phyloP scores from a whole-genome alignment of 768 basidiomycete species.

The Psilocybe subaeruginosa region DNA sequence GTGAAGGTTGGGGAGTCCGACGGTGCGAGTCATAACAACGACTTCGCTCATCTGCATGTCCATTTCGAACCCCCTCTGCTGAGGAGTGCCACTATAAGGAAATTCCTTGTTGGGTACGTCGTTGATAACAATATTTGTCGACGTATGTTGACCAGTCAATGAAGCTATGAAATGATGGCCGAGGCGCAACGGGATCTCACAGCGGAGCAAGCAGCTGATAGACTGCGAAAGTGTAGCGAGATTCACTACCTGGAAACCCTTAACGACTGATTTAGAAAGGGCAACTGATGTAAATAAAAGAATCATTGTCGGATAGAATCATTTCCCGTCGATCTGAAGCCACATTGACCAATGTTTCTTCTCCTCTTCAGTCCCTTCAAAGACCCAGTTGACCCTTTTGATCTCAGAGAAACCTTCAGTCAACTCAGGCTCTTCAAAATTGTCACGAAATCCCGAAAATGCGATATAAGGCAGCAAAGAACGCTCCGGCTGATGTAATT shows the following conservation, averaged over 20 bases:
- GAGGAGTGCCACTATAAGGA: slow-evolving; percentile 79
- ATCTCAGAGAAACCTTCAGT: slow-evolving; percentile 82
- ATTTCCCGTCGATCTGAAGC: slow-evolving; percentile 80
- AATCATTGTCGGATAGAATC: slow-evolving; percentile 9
- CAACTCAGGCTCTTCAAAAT: slow-evolving; percentile 66
- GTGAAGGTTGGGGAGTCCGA: slow-evolving; percentile 36
- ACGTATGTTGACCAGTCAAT: background rate
- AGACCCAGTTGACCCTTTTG: slow-evolving; percentile 77
- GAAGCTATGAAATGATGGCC: slow-evolving; percentile 83
- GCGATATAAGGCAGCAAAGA: slow-evolving; percentile 61
- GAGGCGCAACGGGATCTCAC: slow-evolving; percentile 91
- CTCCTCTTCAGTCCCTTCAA: slow-evolving; percentile 77
- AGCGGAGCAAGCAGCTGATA: slow-evolving; percentile 81
- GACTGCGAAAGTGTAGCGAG: slow-evolving; percentile 55
- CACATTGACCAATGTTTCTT: slow-evolving; percentile 79
- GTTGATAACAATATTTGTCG: slow-evolving; percentile 7
- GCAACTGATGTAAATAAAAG: background rate
- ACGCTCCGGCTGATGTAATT: slow-evolving; percentile 43
- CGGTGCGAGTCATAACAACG: slow-evolving; percentile 32
- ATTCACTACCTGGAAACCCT: slow-evolving; percentile 56
- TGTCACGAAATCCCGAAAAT: slow-evolving; percentile 57
- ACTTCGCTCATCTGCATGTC: slow-evolving; percentile 80
- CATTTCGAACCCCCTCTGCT: slow-evolving; percentile 88
- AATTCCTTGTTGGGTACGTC: slow-evolving; percentile 87
- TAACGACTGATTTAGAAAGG: slow-evolving; percentile 1